A percentile compares a stretch with the other conserved stretches of the same genome.
phyloP scores from a whole-genome alignment of 164 flowering plant genomes.

The Magnolia changhungtana region DNA sequence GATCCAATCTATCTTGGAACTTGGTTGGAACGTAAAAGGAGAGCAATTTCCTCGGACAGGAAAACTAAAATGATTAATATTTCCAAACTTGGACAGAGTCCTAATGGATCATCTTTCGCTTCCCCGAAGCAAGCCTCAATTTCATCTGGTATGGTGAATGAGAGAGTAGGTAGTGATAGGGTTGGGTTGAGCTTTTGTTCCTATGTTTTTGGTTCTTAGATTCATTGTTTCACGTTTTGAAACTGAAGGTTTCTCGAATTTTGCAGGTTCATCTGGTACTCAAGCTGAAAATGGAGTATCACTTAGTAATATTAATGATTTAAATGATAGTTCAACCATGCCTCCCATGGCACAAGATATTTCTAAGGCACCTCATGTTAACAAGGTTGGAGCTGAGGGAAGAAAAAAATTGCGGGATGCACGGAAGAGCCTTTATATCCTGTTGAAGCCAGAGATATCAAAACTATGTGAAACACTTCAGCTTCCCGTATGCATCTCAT shows the following conservation, averaged over 20 bases:
- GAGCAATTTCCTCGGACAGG: constrained; percentile 20
- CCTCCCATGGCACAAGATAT: constrained; percentile 7
- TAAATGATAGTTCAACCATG: background rate
- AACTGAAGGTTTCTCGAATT: constrained; percentile 5
- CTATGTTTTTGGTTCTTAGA: constrained; percentile 1
- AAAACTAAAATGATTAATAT: constrained; percentile 27
- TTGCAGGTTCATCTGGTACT: constrained; percentile 14
- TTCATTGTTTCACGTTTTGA: background rate
- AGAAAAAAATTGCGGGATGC: constrained; percentile 30
- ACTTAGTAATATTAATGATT: constrained; percentile 5
- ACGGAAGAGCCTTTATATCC: constrained; percentile 46
- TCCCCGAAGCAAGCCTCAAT: background rate
- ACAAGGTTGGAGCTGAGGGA: constrained; percentile 28
- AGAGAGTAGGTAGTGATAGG: background rate
- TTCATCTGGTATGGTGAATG: background rate
- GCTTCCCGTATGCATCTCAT: constrained; percentile 46
- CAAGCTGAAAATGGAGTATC: constrained; percentile 12
- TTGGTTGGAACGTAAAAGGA: constrained; percentile 26
- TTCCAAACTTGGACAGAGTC: background rate
- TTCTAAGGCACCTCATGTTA: constrained; percentile 17
- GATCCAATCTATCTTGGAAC: constrained; percentile 23
- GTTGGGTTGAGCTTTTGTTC: background rate
- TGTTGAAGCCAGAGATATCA: constrained; percentile 51
- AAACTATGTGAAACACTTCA: constrained; percentile 53
- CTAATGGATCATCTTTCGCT: constrained; percentile 1